Base-by-base conservation (phyloP, 371 early-diverging fungal species). In the Rhizopus delemar region DNA sequence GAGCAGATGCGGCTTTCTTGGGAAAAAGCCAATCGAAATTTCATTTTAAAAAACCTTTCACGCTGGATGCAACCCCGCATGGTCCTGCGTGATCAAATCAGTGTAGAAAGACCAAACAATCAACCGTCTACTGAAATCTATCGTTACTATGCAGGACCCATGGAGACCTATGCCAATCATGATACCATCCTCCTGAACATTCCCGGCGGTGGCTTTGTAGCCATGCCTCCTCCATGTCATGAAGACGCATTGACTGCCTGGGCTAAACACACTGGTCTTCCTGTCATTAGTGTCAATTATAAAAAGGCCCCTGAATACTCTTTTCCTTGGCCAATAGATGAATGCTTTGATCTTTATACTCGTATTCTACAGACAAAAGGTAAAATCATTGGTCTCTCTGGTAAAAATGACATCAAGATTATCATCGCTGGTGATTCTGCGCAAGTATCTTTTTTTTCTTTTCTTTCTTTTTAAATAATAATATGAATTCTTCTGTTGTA, bases 251-350 rank as follows among this genome's bases (percentile, higher is more conserved):
- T 93, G 29, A 70, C 84, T 50, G 71, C 73, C 1, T 90, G 89
- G 88, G 89, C 91, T 8, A 80, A 77, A 31, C 81, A 78, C 50
- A 89, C 89, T 0, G 74, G 76, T 2, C 66, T 86, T 1, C 85
- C 89, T 2, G 84, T 98, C 1, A 69, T 94, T 31, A 85, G 90
- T 56, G 82, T 98, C 57, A 90, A 98, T 62, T 97, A 97, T 62
- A 91, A 87, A 53, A 98, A 98, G 74, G 94, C 96, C 3, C 98
- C 98, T 15, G 96, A 96, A 74, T 86, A 85, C 59, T 95, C 98
- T 16, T 98, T 91, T 68, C 97, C 98, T 0, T 92, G 87, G 67
- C 94, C 93, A 1, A 72, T 96, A 15, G 89, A 95, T 51, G 95
- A 98, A 69, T 94, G 94, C 68, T 95, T 91, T 71, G 97, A 93